These are phyloP conservation scores for Ophiostoma montium DNA, from an alignment of 2,329 filamentous ascomycete genomes.

Conservation along the genomic window DNA sequence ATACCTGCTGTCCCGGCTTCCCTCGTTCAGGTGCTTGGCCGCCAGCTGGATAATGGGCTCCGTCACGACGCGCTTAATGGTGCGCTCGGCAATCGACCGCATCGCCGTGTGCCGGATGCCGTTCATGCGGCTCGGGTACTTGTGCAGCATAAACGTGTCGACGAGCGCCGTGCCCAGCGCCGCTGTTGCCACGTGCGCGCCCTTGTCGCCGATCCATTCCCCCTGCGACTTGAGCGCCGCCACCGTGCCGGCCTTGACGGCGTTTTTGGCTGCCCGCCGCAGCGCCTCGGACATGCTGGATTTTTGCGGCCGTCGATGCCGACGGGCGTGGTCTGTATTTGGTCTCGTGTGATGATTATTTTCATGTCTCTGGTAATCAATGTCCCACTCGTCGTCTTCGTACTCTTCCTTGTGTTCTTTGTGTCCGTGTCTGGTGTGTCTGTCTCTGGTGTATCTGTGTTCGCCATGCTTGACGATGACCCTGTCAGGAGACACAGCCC, in stretches of 20 bases:
- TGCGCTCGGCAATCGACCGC: constrained; percentile 16
- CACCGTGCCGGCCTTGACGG: constrained; percentile 16
- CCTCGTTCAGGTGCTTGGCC: neutral
- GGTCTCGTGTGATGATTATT: too few relatives aligned
- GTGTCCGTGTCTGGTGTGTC: neutral
- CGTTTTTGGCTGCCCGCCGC: constrained; percentile 14
- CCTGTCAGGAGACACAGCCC: too few relatives aligned
- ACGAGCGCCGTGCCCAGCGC: constrained; percentile 18
- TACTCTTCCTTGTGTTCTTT: neutral
- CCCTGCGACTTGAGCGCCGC: constrained; percentile 15
- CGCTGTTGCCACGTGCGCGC: constrained; percentile 16
- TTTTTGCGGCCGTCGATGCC: neutral
- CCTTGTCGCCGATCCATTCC: constrained; percentile 16
- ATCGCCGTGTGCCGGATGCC: constrained; percentile 18
- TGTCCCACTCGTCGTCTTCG: neutral
- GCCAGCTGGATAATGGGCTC: constrained; percentile 11
- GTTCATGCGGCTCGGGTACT: constrained; percentile 13
- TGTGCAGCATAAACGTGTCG: constrained; percentile 15
- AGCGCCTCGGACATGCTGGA: neutral
- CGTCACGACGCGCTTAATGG: constrained; percentile 14
- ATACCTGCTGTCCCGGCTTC: too few relatives aligned
- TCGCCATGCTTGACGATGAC: too few relatives aligned
- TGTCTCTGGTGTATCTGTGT: neutral
- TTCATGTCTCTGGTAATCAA: too few relatives aligned
- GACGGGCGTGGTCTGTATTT: too few relatives aligned